Percentiles rank a stretch among this genome's conserved stretches.
Evolutionary conservation across 2,329 filamentous ascomycete species (phyloP).

Genomic region (Colletotrichum melonis): DNA sequence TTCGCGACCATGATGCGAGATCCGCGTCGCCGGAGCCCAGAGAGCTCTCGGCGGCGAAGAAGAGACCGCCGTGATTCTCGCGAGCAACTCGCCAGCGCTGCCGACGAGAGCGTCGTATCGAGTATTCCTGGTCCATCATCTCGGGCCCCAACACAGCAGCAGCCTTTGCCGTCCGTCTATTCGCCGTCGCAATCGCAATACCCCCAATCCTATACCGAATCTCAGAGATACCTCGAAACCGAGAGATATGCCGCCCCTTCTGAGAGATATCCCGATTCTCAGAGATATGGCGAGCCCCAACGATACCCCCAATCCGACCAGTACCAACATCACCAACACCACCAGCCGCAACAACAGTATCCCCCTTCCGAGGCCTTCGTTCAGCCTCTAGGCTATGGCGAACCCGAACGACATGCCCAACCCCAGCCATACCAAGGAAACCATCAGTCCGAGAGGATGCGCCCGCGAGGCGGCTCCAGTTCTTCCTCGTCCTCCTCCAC

Average conservation of each 20-base stretch:
- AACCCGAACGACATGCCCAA: constrained; percentile 24
- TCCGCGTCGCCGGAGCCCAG: constrained; percentile 66
- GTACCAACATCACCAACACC: constrained; percentile 32
- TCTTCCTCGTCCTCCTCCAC: constrained; percentile 61
- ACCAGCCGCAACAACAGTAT: constrained; percentile 28
- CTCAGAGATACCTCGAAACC: constrained; percentile 38
- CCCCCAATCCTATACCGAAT: constrained; percentile 34
- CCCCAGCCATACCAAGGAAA: constrained; percentile 30
- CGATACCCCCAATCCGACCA: constrained; percentile 36
- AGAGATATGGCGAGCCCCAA: constrained; percentile 23
- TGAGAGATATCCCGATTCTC: constrained; percentile 24
- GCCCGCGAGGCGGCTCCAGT: constrained; percentile 47
- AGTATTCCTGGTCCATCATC: constrained; percentile 20
- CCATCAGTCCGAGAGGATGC: constrained; percentile 30
- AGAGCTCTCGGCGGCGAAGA: constrained; percentile 63
- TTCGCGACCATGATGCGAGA: constrained; percentile 63
- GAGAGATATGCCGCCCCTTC: constrained; percentile 8
- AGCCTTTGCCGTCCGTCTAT: constrained; percentile 14
- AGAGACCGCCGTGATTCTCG: constrained; percentile 34
- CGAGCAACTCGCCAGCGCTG: constrained; percentile 26
- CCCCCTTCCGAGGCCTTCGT: constrained; percentile 12
- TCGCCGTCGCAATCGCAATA: constrained; percentile 41
- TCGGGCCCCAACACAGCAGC: constrained; percentile 6
- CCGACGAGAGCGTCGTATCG: constrained; percentile 10
- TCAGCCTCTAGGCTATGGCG: constrained; percentile 12